Percentiles rank a stretch among this genome's conserved stretches.
Conservation (phyloP, 257 asterid species). For the Coffea eugenioides region DNA sequence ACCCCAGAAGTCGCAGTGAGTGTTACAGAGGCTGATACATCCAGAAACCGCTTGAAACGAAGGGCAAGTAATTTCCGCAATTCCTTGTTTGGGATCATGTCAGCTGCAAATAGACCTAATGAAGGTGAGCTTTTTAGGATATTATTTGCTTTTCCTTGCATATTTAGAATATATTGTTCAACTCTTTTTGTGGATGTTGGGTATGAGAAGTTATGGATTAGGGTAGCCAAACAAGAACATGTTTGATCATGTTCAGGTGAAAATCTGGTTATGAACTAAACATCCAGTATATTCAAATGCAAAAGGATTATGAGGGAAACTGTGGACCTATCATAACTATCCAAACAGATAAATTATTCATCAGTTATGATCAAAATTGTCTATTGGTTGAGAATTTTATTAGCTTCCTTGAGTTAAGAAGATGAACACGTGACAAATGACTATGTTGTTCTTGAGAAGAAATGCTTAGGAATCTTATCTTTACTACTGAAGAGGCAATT, state of each 20-base stretch:
- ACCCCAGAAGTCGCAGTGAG: slow-evolving; percentile 10
- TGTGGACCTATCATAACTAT: background rate
- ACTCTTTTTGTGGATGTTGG: background rate
- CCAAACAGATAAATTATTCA: background rate
- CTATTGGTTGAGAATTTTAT: background rate
- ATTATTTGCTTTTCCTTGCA: background rate
- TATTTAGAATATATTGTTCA: background rate
- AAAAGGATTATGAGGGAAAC: background rate
- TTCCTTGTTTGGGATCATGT: slow-evolving; percentile 71
- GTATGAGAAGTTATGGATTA: background rate
- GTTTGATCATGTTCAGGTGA: background rate
- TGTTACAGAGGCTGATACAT: slow-evolving; percentile 8
- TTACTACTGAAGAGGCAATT: background rate
- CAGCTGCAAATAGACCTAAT: slow-evolving; percentile 38
- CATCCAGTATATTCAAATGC: background rate
- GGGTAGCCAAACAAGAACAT: too few relatives aligned
- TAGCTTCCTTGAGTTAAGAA: background rate
- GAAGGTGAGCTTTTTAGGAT: slow-evolving; percentile 36
- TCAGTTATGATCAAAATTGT: background rate
- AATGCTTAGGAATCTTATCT: background rate
- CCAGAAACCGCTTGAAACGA: slow-evolving; percentile 19
- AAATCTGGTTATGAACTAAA: too few relatives aligned
- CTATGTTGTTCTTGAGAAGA: background rate
- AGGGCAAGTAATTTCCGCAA: slow-evolving; percentile 38
- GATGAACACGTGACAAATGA: background rate